A percentile compares a stretch with the other conserved stretches of the same genome.
These are phyloP conservation scores for Suhomyces bribrorum DNA, from an alignment of 1,139 yeast species.

Conservation along the genomic window DNA sequence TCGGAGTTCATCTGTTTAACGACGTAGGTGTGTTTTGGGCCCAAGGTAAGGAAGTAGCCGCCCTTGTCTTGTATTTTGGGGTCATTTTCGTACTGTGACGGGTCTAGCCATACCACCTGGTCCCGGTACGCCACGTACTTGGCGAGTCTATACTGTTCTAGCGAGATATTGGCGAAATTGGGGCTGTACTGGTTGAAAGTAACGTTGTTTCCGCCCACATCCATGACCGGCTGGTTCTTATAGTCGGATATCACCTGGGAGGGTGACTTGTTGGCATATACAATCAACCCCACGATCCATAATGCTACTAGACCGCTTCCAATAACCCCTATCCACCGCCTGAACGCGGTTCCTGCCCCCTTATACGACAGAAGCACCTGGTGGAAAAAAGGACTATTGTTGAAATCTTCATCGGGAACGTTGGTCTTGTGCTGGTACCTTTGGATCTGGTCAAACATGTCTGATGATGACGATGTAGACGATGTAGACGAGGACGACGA, in stretches of 20 bases:
- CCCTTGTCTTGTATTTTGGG: slow-evolving; percentile 16
- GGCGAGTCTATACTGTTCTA: slow-evolving; percentile 30
- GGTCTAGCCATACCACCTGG: slow-evolving; percentile 31
- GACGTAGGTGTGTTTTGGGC: slow-evolving; percentile 17
- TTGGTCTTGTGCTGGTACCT: slow-evolving; percentile 17
- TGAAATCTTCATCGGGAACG: slow-evolving; percentile 25
- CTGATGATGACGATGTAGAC: slow-evolving; percentile 23
- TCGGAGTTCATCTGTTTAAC: slow-evolving; percentile 26
- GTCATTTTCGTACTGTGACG: slow-evolving; percentile 36
- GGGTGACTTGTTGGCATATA: slow-evolving; percentile 33
- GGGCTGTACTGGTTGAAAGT: slow-evolving; percentile 35
- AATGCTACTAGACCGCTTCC: slow-evolving; percentile 10
- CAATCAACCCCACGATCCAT: slow-evolving; percentile 34
- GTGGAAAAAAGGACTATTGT: slow-evolving; percentile 29
- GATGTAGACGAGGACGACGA: slow-evolving; percentile 3
- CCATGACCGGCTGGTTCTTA: slow-evolving; percentile 32
- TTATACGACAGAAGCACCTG: slow-evolving; percentile 23
- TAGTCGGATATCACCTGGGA: slow-evolving; percentile 21
- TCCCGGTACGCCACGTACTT: slow-evolving; percentile 21
- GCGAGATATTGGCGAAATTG: slow-evolving; percentile 30
- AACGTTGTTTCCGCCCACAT: slow-evolving; percentile 31
- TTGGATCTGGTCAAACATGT: slow-evolving; percentile 32
- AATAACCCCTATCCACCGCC: slow-evolving; percentile 10
- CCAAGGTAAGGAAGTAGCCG: slow-evolving; percentile 35
- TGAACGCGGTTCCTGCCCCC: slow-evolving; percentile 13